phyloP scores from a whole-genome alignment of 441 rosid genomes.

The Pelargonium australe region DNA sequence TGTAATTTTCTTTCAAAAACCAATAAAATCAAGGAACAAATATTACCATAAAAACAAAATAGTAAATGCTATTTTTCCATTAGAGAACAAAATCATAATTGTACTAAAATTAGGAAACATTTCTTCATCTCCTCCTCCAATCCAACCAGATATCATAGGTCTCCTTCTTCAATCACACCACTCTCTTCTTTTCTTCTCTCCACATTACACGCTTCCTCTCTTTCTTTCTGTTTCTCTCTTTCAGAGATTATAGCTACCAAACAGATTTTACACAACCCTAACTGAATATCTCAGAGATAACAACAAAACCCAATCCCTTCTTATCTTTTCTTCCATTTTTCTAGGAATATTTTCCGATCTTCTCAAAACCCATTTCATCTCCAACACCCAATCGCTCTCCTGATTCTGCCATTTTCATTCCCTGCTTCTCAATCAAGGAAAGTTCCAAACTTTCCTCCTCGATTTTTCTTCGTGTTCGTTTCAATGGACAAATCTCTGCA shows the following conservation, averaged over 20 bases:
- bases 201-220: neutral
- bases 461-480: neutral
- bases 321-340: no score
- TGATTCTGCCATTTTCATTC: neutral
- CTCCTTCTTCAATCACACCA: neutral
- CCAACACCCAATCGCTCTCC: neutral
- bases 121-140: neutral
- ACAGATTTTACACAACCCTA: neutral
- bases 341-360: no score
- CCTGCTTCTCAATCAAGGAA: neutral
- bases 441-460: neutral
- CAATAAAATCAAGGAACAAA: neutral
- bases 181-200: neutral
- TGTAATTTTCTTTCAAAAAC: no score
- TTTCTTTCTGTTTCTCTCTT: neutral
- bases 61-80: neutral
- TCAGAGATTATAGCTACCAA: neutral
- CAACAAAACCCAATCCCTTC: no score
- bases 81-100: neutral
- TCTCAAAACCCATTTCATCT: no score
- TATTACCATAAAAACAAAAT: neutral
- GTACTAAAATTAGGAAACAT: neutral
- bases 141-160: neutral
- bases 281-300: no score
- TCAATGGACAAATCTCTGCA: slow-evolving; percentile 75